Base-by-base conservation (phyloP, 768 basidiomycete species). In the Phaffia tasmanica region DNA sequence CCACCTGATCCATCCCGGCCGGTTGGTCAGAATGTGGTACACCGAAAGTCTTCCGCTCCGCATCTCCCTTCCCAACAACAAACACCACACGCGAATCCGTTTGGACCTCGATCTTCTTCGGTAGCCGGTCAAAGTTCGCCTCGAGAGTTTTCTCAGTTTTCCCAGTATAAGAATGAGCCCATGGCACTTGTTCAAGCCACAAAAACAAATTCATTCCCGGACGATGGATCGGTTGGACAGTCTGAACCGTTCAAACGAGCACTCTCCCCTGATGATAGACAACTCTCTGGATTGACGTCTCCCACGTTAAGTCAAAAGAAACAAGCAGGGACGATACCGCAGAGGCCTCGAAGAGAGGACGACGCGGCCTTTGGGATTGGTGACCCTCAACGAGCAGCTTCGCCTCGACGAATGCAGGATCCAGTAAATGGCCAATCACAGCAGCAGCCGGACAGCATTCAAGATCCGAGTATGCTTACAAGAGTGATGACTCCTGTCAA, bases 1-100 rank as follows among this genome's bases (percentile, higher is more conserved):
- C 90, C 91, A 3, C 66, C 76, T 9, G 86, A 88, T 70, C 80
- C 83, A 23, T 82, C 75, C 67, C 78, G 79, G 65, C 72, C 76
- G 19, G 78, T 81, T 29, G 68, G 46, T 25, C 62, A 69, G 46
- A 58, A 53, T 25, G 57, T 59, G 21, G 53, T 57, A 27, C 59
- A 42, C 11, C 69, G 70, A 53, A 70, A 71, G 68, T 67, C 65
- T 19, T 69, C 70, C 23, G 70, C 69, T 46, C 68, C 66, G 18
- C 69, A 21, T 58, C 62, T 54, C 15, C 59, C 35, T 42, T 35
- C 63, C 2, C 68, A 21, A 49, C 63, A 47, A 64, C 67, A 67
- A 64, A 51, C 69, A 30, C 59, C 72, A 69, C 11, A 69, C 63
- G 14, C 57, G 49, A 51, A 60, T 64, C 14, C 49, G 56, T 15